Base-by-base conservation (phyloP, 2,329 filamentous ascomycete species). In the Diplodia scrobiculata region DNA sequence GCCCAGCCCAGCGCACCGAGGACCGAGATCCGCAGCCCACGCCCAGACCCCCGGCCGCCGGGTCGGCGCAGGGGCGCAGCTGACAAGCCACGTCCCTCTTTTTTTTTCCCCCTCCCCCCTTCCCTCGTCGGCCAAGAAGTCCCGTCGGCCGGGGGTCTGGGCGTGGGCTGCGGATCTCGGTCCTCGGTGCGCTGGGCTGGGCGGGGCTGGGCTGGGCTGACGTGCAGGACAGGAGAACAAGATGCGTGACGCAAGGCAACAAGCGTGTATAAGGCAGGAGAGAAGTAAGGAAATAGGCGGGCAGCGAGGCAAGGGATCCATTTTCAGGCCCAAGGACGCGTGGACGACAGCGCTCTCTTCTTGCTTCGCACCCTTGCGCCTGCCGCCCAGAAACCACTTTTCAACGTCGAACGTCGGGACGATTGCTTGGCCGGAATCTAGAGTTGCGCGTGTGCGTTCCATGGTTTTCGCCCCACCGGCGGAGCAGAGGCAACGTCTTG, bases 341-440 rank as follows among this genome's bases (percentile, higher is more conserved):
- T 25, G 7, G 51, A 19, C 13, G 17, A 25, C 21, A 25, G 21
- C 21, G 21, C 21, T 25, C 2, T 21, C 21, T 21, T 21, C 21
- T n/a, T n/a, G n/a, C 21, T 21, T 21, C 32, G 32, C 32, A 10
- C 52, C 21, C 27, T n/a, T 27, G 21, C 50, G 21, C 50, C 21
- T 14, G 21, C 13, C 21, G 25, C 17, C 11, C 29, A 27, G 27
- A 2, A 17, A 54, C 6, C 13, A 36, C 19, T 45, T 17, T 29
- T 41, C 55, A 59, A 59, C 55, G 13, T 59, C 55, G 38, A 59
- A 59, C 55, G 55, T 59, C 55, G 29, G 55, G 45, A 59, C 17
- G 2, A 17, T 21, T 59, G 55, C 55, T 59, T 59, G 55, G 55
- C 55, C 19, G 19, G 38, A 32, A 38, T 59, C 55, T 59, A 59